Conservation (phyloP, 129 eudicot genomes). For the Chrysanthemum makinoi region DNA sequence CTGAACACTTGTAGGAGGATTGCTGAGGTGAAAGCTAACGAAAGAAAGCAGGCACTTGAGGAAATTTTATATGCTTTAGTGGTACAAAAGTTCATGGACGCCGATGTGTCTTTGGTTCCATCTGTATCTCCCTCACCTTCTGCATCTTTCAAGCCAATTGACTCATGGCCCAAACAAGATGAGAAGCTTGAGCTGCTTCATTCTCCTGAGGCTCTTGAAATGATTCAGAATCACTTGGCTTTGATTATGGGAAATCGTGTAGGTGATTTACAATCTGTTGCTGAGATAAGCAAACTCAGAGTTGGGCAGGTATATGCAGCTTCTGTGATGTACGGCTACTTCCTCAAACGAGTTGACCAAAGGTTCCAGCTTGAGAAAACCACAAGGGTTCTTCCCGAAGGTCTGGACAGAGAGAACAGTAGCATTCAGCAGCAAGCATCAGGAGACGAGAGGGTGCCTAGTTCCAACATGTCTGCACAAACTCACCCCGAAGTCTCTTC, state of each 20-base stretch:
- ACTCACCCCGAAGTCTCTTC: conserved; percentile 70
- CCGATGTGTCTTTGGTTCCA: conserved; percentile 68
- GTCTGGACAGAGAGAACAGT: conserved; percentile 29
- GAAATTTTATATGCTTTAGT: conserved; percentile 88
- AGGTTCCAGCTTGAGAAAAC: conserved; percentile 85
- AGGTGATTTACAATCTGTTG: conserved; percentile 50
- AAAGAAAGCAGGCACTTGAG: conserved; percentile 71
- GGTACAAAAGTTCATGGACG: conserved; percentile 94
- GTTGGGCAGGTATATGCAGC: conserved; percentile 93
- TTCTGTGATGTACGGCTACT: conserved; percentile 83
- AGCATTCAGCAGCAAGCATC: conserved; percentile 30
- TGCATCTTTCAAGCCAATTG: conserved; percentile 46
- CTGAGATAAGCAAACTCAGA: conserved; percentile 75
- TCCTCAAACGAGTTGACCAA: conserved; percentile 80
- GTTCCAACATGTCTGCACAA: conserved; percentile 13
- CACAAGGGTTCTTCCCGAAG: conserved; percentile 68
- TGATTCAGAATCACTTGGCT: conserved; percentile 79
- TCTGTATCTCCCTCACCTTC: conserved; percentile 56
- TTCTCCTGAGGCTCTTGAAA: conserved; percentile 82
- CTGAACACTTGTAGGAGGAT: conserved; percentile 61
- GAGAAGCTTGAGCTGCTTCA: conserved; percentile 71
- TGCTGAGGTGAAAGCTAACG: conserved; percentile 95
- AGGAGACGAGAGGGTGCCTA: conserved; percentile 36
- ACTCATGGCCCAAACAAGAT: conserved; percentile 61
- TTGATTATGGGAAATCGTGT: conserved; percentile 66